These are phyloP conservation scores for Eustoma russellianum DNA, from an alignment of 257 asterid species.

Conservation along the genomic window DNA sequence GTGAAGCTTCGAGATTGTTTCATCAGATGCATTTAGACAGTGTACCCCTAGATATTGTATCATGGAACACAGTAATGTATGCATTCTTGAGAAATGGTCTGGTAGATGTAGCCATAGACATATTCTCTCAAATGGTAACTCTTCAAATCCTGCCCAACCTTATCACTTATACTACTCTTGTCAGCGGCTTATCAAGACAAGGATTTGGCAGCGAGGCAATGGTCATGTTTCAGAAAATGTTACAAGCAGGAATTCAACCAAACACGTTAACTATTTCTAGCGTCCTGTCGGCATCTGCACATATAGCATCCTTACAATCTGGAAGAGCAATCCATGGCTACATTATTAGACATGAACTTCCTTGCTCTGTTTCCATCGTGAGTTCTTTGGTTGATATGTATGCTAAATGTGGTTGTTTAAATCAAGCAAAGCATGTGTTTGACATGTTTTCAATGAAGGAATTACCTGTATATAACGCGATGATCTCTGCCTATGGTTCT, in stretches of 20 bases:
- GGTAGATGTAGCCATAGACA: constrained; percentile 21
- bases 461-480: constrained; percentile 20
- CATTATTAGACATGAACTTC: constrained; percentile 11
- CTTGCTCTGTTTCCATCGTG: constrained; percentile 16
- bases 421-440: constrained; percentile 11
- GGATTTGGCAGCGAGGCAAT: constrained; percentile 17
- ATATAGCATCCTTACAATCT: constrained; percentile 9
- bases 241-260: constrained; percentile 15
- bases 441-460: constrained; percentile 10
- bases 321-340: constrained; percentile 26
- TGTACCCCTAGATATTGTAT: constrained; percentile 17
- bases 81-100: constrained; percentile 24
- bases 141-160: constrained; percentile 15
- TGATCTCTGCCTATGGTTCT: constrained; percentile 24
- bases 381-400: constrained; percentile 26
- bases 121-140: constrained; percentile 19
- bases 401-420: constrained; percentile 20
- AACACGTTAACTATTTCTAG: constrained; percentile 16
- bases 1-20: constrained; percentile 20
- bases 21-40: constrained; percentile 23
- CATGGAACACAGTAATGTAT: constrained; percentile 24
- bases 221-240: constrained; percentile 15
- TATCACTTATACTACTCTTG: constrained; percentile 21
- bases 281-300: constrained; percentile 19
- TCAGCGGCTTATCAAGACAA: constrained; percentile 20